A percentile compares a stretch with the other conserved stretches of the same genome.
Evolutionary conservation across 176 grass and related monocot genomes (phyloP).

Genomic region (Triticum dicoccoides): DNA sequence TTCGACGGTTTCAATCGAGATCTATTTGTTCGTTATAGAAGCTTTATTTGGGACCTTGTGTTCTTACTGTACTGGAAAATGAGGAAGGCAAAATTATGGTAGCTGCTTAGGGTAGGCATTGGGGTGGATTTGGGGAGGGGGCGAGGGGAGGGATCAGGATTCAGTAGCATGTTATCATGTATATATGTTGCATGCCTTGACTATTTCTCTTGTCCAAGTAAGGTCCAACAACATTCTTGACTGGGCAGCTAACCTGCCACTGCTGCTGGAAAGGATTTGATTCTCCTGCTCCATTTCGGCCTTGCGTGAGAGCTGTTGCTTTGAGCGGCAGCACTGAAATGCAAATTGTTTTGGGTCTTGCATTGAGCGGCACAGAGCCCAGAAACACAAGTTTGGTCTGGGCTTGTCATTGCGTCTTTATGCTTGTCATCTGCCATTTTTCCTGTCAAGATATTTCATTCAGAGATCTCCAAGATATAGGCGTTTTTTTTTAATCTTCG

Average conservation of each 20-base stretch:
- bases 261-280: background rate
- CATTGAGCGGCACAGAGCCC: background rate
- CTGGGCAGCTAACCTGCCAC: background rate
- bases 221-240: background rate
- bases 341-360: background rate
- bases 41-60: background rate
- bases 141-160: background rate
- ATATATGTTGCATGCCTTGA: conserved; percentile 32
- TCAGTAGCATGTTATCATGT: conserved; percentile 12
- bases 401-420: no score
- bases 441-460: background rate
- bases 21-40: no score
- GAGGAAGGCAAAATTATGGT: background rate
- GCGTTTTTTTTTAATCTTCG: background rate
- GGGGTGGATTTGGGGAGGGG: background rate
- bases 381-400: background rate
- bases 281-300: background rate
- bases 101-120: conserved; percentile 12
- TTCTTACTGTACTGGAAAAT: background rate
- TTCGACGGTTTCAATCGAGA: no score
- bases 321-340: background rate
- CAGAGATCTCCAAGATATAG: background rate
- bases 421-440: background rate
- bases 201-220: background rate
- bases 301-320: background rate